Base-by-base conservation (phyloP, 2,329 filamentous ascomycete species). In the Epichloe gansuensis region DNA sequence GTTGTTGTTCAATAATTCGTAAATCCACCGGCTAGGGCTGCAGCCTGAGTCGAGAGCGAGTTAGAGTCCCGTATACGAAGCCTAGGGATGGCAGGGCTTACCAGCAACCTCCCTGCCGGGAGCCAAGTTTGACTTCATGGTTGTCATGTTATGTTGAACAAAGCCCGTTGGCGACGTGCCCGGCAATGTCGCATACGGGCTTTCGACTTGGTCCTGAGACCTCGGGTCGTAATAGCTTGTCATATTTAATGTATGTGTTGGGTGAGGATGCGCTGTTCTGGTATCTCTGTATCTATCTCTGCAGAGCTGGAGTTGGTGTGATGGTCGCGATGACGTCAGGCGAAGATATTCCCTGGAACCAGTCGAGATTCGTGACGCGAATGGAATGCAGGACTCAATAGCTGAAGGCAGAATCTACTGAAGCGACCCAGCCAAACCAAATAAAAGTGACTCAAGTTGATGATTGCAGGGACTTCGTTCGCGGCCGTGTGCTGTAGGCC, bases 11-110 rank as follows among this genome's bases (percentile, higher is more conserved):
- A 65, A 56, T 8, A 72, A 57, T 50, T 72, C 69, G 55, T 69
- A 63, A 39, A 71, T 61, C 69, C 69, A 72, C 58, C 69, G 66
- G 44, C 66, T 66, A 5, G 69, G 68, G 48, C 71, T 65, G 44
- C 64, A 67, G 49, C 67, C 67, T 69, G 23, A 23, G 38, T 17
- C 38, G 12, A 11, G 5, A 9, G 13, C 25, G 31, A 44, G 42
- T 52, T 35, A 53, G 51, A 23, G 5, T 17, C n/a, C 34, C 23
- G 6, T 17, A 35, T 15, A 13, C 3, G 4, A 13, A 9, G 9
- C 17, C 34, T 12, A n/a, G n/a, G 8, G 15, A 46, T 13, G 23
- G 35, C 35, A 21, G 12, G 23, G 56, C 61, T 45, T 61, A 64
- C 67, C 67, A 47, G 58, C 53, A 15, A 59, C 54, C 36, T 63